Evolutionary conservation across 768 basidiomycete genomes (phyloP).

Genomic region (Tulasnella sp.): DNA sequence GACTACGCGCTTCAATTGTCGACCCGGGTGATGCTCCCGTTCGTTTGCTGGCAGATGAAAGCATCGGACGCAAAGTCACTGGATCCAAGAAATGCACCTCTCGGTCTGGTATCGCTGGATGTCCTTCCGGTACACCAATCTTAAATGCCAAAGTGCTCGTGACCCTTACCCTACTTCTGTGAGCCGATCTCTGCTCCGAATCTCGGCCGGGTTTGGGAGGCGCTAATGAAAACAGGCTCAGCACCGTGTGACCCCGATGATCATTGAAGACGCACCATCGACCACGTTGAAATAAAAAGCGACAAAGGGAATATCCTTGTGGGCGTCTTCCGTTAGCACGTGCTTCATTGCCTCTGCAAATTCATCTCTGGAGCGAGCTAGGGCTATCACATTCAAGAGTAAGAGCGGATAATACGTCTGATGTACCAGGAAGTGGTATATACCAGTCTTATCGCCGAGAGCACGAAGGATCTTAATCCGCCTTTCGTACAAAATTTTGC

Average conservation of each 20-base stretch:
- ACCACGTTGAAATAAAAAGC: conserved; percentile 21
- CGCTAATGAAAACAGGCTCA: background rate
- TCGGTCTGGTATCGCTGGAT: conserved; percentile 26
- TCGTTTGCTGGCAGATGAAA: background rate
- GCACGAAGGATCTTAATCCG: conserved; percentile 32
- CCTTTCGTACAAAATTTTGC: conserved; percentile 34
- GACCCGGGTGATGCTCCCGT: conserved; percentile 4
- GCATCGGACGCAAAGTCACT: background rate
- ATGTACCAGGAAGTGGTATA: background rate
- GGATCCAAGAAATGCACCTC: conserved; percentile 18
- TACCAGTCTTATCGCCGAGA: conserved; percentile 30
- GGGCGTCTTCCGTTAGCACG: conserved; percentile 24
- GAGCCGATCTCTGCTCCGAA: background rate
- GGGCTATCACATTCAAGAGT: background rate
- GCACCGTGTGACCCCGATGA: background rate
- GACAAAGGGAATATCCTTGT: conserved; percentile 23
- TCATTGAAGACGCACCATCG: background rate
- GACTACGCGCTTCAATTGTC: background rate
- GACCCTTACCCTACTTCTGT: conserved; percentile 15
- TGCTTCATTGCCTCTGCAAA: background rate
- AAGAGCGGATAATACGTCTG: background rate
- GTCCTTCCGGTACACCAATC: conserved; percentile 31
- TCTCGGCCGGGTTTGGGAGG: conserved; percentile 8
- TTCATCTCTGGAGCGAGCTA: conserved; percentile 15
- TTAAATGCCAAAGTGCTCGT: conserved; percentile 29